Conservation (phyloP, 345 rosid species). For the Populus ilicifolia region DNA sequence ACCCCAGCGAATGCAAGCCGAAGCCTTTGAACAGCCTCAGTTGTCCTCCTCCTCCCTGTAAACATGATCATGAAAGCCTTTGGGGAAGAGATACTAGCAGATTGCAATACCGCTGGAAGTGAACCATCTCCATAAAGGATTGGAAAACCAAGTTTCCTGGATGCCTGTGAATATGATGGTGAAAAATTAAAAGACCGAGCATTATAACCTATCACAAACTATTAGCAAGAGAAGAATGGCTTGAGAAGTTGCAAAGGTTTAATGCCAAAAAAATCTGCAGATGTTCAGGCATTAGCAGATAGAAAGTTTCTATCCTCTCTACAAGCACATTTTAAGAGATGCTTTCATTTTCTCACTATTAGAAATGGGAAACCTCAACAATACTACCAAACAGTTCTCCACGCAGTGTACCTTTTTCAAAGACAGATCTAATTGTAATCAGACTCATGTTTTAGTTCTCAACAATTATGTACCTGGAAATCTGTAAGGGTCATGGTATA, state of each 20-base stretch:
- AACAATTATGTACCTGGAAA: background rate
- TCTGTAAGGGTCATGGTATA: background rate
- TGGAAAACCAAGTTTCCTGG: conserved; percentile 81
- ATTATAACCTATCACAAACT: background rate
- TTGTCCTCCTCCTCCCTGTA: conserved; percentile 68
- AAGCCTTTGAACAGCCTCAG: conserved; percentile 84
- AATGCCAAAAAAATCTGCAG: too few species aligned
- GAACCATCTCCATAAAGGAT: conserved; percentile 90
- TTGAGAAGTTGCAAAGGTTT: background rate
- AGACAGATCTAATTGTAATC: too few species aligned
- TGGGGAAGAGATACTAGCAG: conserved; percentile 85
- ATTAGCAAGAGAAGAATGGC: background rate
- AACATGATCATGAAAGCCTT: conserved; percentile 94
- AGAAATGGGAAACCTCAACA: too few species aligned
- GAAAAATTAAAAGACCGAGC: background rate
- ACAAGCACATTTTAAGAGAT: too few species aligned
- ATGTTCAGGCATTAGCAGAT: background rate
- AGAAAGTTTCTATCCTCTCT: background rate
- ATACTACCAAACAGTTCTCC: too few species aligned
- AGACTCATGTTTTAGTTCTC: too few species aligned
- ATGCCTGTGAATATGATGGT: conserved; percentile 42
- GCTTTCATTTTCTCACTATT: too few species aligned
- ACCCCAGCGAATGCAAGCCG: conserved; percentile 85
- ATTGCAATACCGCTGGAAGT: conserved; percentile 69
- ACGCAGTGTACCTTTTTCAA: too few species aligned